Base-by-base conservation (phyloP, 2,329 filamentous ascomycete genomes). In the Ascochyta rabiei region DNA sequence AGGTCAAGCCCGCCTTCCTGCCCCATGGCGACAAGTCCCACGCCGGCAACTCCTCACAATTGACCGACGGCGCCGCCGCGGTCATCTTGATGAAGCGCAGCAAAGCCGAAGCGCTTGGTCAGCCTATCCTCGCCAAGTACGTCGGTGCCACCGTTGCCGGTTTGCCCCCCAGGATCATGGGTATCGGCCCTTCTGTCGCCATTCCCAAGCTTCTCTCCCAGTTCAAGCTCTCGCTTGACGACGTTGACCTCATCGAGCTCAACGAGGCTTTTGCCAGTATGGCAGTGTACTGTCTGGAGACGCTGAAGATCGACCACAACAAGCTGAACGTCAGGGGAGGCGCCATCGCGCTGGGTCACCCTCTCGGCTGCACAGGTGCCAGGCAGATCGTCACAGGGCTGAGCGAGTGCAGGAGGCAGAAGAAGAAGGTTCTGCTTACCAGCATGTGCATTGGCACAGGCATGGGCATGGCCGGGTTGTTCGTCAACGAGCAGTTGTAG, bases 231-330 rank as follows among this genome's bases (percentile, higher is more conserved):
- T 85, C 83, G 21, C 80, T 96, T 48, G 84, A 88, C 55, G 95
- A 98, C 67, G 85, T 95, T 59, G 95, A 99, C 71, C 84, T 98
- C 31, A 82, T 93, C 66, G 95, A 98, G 83, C 79, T 99, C 72
- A 99, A 99, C 81, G 95, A 99, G 83, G 95, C 95, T 1, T 99
- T 99, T 70, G 93, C 93, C 19, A 95, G 90, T 47, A 98, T 98
- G 95, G 93, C 91, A 1, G 93, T 97, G 26, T 98, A 97, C 84
- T 96, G 92, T 79, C 79, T 89, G 4, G 75, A 81, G 54, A 78
- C 73, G 62, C 82, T 95, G 45, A 85, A 85, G 62, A 79, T 93
- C 45, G 87, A 90, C 71, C 84, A 83, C 76, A 76, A 82, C 68
- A 93, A 92, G 85, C 84, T 95, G 83, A 95, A 95, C 79, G 84